Evolutionary conservation across 371 early-diverging fungal species (phyloP).

Genomic region (Ordospora colligata): DNA sequence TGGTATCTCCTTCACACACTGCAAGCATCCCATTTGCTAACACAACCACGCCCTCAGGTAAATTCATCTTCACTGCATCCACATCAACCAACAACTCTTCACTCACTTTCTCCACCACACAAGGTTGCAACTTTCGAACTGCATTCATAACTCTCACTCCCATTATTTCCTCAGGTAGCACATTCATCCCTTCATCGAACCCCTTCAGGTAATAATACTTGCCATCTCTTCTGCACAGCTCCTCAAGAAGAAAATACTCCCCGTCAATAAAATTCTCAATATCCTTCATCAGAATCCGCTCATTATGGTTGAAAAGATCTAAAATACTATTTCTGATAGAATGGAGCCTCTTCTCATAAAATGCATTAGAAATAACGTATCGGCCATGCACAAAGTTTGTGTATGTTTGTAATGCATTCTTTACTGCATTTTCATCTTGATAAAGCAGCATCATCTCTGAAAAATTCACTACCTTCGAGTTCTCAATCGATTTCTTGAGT

Average conservation of each 20-base stretch:
- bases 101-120: neutral
- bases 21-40: slow-evolving; percentile 4
- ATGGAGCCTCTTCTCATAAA: slow-evolving; percentile 40
- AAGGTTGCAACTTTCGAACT: neutral
- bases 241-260: slow-evolving; percentile 25
- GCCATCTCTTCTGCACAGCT: slow-evolving; percentile 18
- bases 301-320: neutral
- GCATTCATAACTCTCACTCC: neutral
- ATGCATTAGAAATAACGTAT: slow-evolving; percentile 40
- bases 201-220: slow-evolving; percentile 30
- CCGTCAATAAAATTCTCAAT: slow-evolving; percentile 10
- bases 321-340: slow-evolving; percentile 23
- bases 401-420: slow-evolving; percentile 19
- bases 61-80: neutral
- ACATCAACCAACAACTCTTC: neutral
- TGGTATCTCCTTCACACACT: neutral
- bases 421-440: slow-evolving; percentile 3
- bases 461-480: slow-evolving; percentile 36
- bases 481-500: slow-evolving; percentile 29
- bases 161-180: neutral
- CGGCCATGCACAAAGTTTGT: slow-evolving; percentile 36
- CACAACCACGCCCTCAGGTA: neutral
- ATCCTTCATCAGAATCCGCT: slow-evolving; percentile 6
- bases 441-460: slow-evolving; percentile 21
- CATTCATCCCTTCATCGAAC: neutral